A percentile compares a stretch with the other conserved stretches of the same genome.
phyloP scores from a whole-genome alignment of 1,284 basidiomycete species.

The Volvariella surrecta region DNA sequence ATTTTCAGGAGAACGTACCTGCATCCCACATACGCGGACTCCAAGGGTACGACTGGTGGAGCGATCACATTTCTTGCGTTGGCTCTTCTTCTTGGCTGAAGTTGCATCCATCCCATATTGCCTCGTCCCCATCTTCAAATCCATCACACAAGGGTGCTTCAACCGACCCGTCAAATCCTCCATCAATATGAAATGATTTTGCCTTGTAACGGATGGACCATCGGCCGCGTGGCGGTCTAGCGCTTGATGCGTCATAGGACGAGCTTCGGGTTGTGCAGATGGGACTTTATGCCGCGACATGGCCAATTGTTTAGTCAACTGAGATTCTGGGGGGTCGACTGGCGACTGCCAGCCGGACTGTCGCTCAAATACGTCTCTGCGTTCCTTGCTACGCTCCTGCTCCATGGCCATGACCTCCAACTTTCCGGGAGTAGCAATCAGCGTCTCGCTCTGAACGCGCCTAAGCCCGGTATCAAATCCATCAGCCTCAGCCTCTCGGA shows the following conservation, averaged over 20 bases:
- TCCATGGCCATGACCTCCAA: conserved; percentile 17
- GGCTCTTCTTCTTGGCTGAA: conserved; percentile 89
- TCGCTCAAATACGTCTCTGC: conserved; percentile 19
- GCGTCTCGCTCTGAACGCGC: conserved; percentile 55
- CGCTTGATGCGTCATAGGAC: conserved; percentile 10
- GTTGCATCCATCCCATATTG: conserved; percentile 98
- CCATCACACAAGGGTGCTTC: conserved; percentile 91
- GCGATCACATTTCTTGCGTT: conserved; percentile 95
- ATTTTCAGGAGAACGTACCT: conserved; percentile 44
- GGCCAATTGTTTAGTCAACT: neutral
- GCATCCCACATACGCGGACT: conserved; percentile 96
- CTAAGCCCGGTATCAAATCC: conserved; percentile 32
- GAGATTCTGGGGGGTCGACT: neutral
- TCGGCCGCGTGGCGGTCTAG: conserved; percentile 17
- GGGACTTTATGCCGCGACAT: conserved; percentile 37
- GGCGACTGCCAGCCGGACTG: neutral
- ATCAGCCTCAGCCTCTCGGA: conserved; percentile 26
- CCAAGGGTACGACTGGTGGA: conserved; percentile 91
- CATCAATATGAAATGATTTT: conserved; percentile 98
- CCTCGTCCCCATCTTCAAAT: conserved; percentile 98
- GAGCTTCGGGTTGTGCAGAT: conserved; percentile 41
- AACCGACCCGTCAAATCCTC: conserved; percentile 96
- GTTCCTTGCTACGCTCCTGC: conserved; percentile 18
- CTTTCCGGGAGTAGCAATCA: conserved; percentile 29
- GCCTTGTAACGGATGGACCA: conserved; percentile 55